phyloP scores from a whole-genome alignment of 768 basidiomycete genomes.

The Kwoniella mangroviensis region DNA sequence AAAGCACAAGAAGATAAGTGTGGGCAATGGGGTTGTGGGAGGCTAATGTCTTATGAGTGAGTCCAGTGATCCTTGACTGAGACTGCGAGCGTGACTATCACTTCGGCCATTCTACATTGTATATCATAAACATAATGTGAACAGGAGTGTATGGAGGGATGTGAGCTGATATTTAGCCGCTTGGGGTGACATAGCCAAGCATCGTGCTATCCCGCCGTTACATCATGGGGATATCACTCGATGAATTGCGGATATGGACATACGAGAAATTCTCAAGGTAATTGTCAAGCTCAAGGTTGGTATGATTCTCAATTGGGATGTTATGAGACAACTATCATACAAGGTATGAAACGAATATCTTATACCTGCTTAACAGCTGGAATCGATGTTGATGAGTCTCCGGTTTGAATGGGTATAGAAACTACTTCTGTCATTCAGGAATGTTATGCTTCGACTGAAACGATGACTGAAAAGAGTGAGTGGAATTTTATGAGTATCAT shows the following conservation, averaged over 20 bases:
- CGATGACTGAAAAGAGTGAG: slow-evolving; percentile 10
- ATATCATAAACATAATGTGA: too few species aligned
- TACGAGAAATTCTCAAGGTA: slow-evolving; percentile 16
- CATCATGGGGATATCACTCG: slow-evolving; percentile 28
- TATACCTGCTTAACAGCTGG: not conserved
- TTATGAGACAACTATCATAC: slow-evolving; percentile 45
- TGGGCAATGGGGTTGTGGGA: slow-evolving; percentile 40
- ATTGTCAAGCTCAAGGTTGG: slow-evolving; percentile 32
- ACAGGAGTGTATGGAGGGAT: too few species aligned
- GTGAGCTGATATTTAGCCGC: too few species aligned
- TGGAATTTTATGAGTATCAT: not conserved
- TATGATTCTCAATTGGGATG: slow-evolving; percentile 34
- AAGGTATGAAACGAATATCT: slow-evolving; percentile 23
- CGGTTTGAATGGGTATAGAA: slow-evolving; percentile 11
- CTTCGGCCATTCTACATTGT: too few species aligned
- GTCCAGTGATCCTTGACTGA: too few species aligned
- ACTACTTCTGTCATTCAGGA: slow-evolving; percentile 26
- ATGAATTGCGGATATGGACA: slow-evolving; percentile 44
- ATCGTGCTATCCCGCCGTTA: slow-evolving; percentile 31
- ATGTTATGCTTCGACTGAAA: slow-evolving; percentile 25
- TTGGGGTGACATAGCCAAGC: slow-evolving; percentile 27
- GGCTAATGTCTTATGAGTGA: slow-evolving; percentile 27
- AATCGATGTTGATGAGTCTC: not conserved
- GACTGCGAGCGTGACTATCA: too few species aligned
- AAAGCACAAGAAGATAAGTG: slow-evolving; percentile 29